Base-by-base conservation (phyloP, 495 filamentous ascomycete genomes). In the Oidiodendron maius region DNA sequence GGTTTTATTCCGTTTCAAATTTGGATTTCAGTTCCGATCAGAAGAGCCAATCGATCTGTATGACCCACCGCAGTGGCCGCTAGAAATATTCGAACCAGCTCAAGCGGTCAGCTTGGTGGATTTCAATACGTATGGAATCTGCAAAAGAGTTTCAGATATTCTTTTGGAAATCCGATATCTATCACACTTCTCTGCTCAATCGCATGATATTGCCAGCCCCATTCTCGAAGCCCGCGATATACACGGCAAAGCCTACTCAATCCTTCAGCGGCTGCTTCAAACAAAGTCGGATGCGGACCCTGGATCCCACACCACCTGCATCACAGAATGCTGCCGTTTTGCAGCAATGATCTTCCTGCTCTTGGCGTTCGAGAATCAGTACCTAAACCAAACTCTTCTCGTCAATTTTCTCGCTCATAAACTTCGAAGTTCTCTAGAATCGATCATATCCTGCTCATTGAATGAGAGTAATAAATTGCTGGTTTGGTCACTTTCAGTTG, bases 351-450 rank as follows among this genome's bases (percentile, higher is more conserved):
- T 46, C 12, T 46, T 46, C 28, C 26, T 46, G 8, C n/a, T 46
- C 16, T 17, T 46, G 9, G 11, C 30, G 28, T 46, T 46, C 26
- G 44, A 46, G n/a, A 26, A 26, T 13, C 44, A 46, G 22, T 46
- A 17, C 18, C 44, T 32, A 17, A 20, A 46, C 18, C 44, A 26
- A 16, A 46, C 25, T 9, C 26, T 46, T 9, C 18, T 46, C 3
- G 11, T 46, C 26, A 46, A 46, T 15, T 34, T 32, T 36, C 28
- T 46, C 30, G 4, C 37, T 9, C 44, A 46, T 24, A 46, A 36
- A 36, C 44, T 46, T 17, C 24, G 37, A 46, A 12, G n/a, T 35
- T n/a, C 26, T 36, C 28, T 46, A 16, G 6, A 11, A 3, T 13
- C 15, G 10, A 3, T 46, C 23, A 13, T 45, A 9, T 21, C 3